These are phyloP conservation scores for Leishmania aethiopica DNA, from an alignment of 208 protist genomes.

Conservation along the genomic window DNA sequence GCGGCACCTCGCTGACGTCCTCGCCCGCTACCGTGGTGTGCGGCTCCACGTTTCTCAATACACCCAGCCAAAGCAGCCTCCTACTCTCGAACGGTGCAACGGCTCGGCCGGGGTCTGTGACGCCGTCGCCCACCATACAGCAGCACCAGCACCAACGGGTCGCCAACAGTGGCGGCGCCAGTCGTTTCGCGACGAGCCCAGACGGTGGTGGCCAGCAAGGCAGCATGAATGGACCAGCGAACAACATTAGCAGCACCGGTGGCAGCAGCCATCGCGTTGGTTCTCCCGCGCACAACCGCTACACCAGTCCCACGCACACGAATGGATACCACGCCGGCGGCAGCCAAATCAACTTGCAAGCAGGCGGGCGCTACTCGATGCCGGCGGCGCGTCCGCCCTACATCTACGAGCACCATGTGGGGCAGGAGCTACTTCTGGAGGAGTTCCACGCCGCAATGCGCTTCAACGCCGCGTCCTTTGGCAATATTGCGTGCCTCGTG, in stretches of 20 bases:
- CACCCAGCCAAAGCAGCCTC: not conserved
- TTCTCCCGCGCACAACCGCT: constrained; percentile 14
- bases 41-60: constrained; percentile 4
- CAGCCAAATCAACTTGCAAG: constrained; percentile 8
- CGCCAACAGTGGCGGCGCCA: not conserved
- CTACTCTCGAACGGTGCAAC: not conserved
- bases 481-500: constrained; percentile 80
- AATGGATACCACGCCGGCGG: not conserved
- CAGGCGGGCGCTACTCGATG: constrained; percentile 8
- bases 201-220: constrained; percentile 18
- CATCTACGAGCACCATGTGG: constrained; percentile 71
- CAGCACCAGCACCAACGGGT: constrained; percentile 10
- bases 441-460: constrained; percentile 51
- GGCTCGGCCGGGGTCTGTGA: not conserved
- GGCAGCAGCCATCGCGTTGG: constrained; percentile 12
- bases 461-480: constrained; percentile 55
- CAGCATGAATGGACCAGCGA: constrained; percentile 8
- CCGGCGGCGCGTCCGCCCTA: constrained; percentile 21
- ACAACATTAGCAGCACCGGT: not conserved
- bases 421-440: constrained; percentile 69
- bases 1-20: constrained; percentile 3
- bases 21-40: constrained; percentile 6
- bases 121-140: not conserved
- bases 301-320: constrained; percentile 9
- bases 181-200: constrained; percentile 16